These are phyloP conservation scores for Diaporthe citrichinensis DNA, from an alignment of 2,329 filamentous ascomycete species.

Conservation along the genomic window DNA sequence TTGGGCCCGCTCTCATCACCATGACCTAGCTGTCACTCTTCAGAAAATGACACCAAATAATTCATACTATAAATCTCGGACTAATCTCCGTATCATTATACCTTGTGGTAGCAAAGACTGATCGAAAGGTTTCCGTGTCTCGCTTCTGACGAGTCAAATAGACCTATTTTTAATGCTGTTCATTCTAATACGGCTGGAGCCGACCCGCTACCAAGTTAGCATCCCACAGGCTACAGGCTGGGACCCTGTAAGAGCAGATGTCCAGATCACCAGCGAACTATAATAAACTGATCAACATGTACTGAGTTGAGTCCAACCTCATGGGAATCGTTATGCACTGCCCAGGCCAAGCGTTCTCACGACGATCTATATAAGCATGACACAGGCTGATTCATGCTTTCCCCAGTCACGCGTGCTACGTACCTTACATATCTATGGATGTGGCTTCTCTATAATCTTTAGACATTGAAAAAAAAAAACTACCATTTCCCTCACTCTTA, in stretches of 20 bases:
- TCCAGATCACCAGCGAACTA: not conserved
- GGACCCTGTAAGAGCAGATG: not conserved
- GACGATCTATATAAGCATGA: not conserved
- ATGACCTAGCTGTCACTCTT: too few species aligned
- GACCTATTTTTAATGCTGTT: not conserved
- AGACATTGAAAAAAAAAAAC: not conserved
- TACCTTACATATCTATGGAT: not conserved
- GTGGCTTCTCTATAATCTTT: not conserved
- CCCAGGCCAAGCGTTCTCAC: not conserved
- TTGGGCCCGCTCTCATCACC: too few species aligned
- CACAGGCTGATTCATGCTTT: not conserved
- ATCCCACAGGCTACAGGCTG: not conserved
- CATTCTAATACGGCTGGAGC: not conserved
- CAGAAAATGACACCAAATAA: too few species aligned
- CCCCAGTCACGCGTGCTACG: not conserved
- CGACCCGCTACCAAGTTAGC: not conserved
- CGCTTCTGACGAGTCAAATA: not conserved
- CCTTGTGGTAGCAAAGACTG: too few species aligned
- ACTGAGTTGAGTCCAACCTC: not conserved
- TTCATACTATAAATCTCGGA: too few species aligned
- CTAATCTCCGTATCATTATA: too few species aligned
- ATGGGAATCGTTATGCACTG: not conserved
- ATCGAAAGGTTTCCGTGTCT: too few species aligned
- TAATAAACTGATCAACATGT: not conserved
- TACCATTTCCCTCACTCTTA: not conserved